Evolutionary conservation across 2,329 filamentous ascomycete species (phyloP), one percentile per base, ranked within the genome.

Genomic region (Drechslerella dactyloides): DNA sequence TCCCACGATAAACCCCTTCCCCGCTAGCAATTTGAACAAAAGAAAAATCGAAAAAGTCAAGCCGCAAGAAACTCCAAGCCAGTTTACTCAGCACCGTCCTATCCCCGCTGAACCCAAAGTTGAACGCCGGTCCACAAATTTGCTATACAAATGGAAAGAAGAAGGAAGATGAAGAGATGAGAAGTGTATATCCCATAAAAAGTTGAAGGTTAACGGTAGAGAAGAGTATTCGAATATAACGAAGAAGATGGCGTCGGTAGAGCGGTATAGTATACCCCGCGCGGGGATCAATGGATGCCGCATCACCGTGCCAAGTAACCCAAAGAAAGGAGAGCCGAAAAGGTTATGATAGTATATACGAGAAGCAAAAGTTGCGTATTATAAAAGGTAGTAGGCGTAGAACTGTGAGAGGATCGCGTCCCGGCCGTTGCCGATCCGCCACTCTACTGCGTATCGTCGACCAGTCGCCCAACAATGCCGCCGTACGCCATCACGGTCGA

Each of bases 401-500:
- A 55, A 56, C 10, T 1, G n/a, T n/a, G n/a, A n/a, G n/a, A n/a
- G n/a, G n/a, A n/a, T n/a, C n/a, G n/a, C n/a, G n/a, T n/a, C n/a
- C n/a, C n/a, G n/a, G n/a, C n/a, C n/a, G n/a, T n/a, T n/a, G n/a
- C n/a, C 27, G 27, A 33, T 27, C 17, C 17, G 6, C 33, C 37
- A 5, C 15, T 21, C 58, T 72, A 72, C 53, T 65, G 68, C 19
- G 68, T 72, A 30, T 72, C 68, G 42, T 72, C 68, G 1, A 72
- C 68, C 13, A 72, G 17, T 52, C 68, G 59, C 23, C 68, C 60
- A 46, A 72, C 48, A 23, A 72, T 65, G 5, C 68, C 68, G 40
- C 68, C 60, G 37, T 72, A 72, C 11, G 68, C 68, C 68, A 72
- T 72, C 30, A 57, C 56, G 1, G 68, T 72, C 19, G 68, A 72